phyloP scores from a whole-genome alignment of 2,329 filamentous ascomycete genomes.

The Penicillium sp. region DNA sequence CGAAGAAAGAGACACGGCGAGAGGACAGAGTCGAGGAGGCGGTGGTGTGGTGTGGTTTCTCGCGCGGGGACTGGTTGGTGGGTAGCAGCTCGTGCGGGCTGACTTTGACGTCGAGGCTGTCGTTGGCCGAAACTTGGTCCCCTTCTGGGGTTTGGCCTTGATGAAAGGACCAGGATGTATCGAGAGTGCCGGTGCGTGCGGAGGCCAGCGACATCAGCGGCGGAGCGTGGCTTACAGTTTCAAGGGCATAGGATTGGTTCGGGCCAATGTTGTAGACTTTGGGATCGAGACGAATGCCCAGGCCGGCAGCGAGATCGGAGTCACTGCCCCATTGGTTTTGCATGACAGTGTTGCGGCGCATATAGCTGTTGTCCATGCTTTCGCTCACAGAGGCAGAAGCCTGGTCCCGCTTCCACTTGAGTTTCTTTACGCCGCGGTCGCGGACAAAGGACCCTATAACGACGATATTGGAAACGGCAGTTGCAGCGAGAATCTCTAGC shows the following conservation, averaged over 20 bases:
- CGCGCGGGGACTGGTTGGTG: slow-evolving; percentile 28
- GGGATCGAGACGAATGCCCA: slow-evolving; percentile 66
- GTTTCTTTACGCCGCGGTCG: slow-evolving; percentile 85
- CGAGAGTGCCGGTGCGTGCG: slow-evolving; percentile 28
- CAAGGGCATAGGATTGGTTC: not conserved
- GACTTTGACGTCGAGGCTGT: slow-evolving; percentile 34
- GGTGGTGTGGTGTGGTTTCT: slow-evolving; percentile 34
- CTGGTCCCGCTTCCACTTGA: slow-evolving; percentile 62
- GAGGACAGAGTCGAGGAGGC: slow-evolving; percentile 46
- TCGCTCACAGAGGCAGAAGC: slow-evolving; percentile 51
- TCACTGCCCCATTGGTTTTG: slow-evolving; percentile 80
- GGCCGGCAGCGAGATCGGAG: slow-evolving; percentile 77
- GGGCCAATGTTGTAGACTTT: slow-evolving; percentile 43
- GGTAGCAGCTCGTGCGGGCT: slow-evolving; percentile 37
- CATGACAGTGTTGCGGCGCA: slow-evolving; percentile 56
- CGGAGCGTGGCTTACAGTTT: slow-evolving; percentile 25
- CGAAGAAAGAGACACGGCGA: slow-evolving; percentile 73
- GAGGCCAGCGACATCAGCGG: slow-evolving; percentile 27
- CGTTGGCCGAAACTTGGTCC: slow-evolving; percentile 28
- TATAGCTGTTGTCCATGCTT: slow-evolving; percentile 39
- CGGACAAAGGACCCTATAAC: slow-evolving; percentile 90
- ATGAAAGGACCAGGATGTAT: slow-evolving; percentile 36
- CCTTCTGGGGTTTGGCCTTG: slow-evolving; percentile 27
- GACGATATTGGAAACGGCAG: slow-evolving; percentile 80
- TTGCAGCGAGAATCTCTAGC: slow-evolving; percentile 83